Base-by-base conservation (phyloP, 495 filamentous ascomycete species). In the Parmelia sp. region DNA sequence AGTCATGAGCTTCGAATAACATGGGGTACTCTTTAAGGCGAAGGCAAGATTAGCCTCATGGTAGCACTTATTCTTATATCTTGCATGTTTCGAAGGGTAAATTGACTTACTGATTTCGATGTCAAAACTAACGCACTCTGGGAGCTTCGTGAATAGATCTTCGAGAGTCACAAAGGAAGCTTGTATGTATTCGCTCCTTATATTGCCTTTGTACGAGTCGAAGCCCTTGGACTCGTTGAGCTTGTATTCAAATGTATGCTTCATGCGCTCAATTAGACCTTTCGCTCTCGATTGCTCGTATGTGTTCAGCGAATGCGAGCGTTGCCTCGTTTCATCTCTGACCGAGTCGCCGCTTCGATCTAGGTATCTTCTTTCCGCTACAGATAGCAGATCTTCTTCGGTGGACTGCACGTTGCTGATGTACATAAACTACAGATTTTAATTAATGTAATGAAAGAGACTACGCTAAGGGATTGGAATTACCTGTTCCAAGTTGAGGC, bases 211-310 rank as follows among this genome's bases (percentile, higher is more conserved):
- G 68, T 74, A 76, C 7, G 63, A 61, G 14, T 55, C 42, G 27
- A 61, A 65, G 9, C 63, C 63, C 35, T 23, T 47, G 19, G 17
- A n/a, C 5, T 71, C 74, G 62, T 74, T 77, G 23, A 60, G 65
- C 58, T 72, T 74, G 70, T 72, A 75, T 44, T 77, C 75, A 23
- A 72, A 66, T 31, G 77, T 79, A 65, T 73, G 72, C 56, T 72
- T 75, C 70, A 79, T 71, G 29, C 77, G 71, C 10, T 76, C 67
- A 19, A 55, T 51, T 15, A 76, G 65, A 21, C 61, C 55, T 45
- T 58, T 14, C 15, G 65, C 61, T 23, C 62, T 63, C 10, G 31
- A 37, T 14, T 65, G 57, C 19, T 66, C 58, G 27, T 31, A 40
- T 4, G 10, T 56, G 17, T 64, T 65, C 23, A 71, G 58, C 35